A percentile compares a stretch with the other conserved stretches of the same genome.
Evolutionary conservation across 139 green algal genomes (phyloP).

Genomic region (Coccomyxa sp.): DNA sequence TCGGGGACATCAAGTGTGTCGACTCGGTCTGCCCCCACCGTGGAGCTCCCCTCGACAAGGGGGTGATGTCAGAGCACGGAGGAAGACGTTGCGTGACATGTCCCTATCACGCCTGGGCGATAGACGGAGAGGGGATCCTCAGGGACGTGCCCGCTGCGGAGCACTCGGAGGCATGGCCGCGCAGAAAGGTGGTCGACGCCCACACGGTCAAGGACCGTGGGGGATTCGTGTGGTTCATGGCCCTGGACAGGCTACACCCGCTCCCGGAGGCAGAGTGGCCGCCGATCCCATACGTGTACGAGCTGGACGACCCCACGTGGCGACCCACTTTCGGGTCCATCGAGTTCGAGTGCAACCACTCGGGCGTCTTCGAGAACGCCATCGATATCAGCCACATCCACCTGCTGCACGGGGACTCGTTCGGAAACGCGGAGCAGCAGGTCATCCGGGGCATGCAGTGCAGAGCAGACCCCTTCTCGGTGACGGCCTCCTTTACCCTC

Average conservation of each 20-base stretch:
- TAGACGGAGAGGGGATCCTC: slow-evolving; percentile 53
- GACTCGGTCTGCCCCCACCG: slow-evolving; percentile 75
- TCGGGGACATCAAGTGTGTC: slow-evolving; percentile 51
- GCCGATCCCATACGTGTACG: slow-evolving; percentile 63
- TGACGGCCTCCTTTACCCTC: slow-evolving; percentile 48
- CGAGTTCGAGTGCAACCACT: slow-evolving; percentile 42
- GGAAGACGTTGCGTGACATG: slow-evolving; percentile 51
- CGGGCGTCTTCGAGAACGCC: slow-evolving; percentile 82
- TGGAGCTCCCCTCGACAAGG: slow-evolving; percentile 43
- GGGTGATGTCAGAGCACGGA: slow-evolving; percentile 7
- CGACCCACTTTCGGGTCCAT: slow-evolving; percentile 58
- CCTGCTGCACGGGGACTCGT: slow-evolving; percentile 75
- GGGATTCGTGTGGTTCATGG: slow-evolving; percentile 37
- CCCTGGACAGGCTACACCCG: slow-evolving; percentile 7
- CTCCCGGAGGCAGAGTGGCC: slow-evolving; percentile 67
- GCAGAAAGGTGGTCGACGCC: slow-evolving; percentile 43
- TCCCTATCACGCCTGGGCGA: slow-evolving; percentile 68
- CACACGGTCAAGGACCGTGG: slow-evolving; percentile 60
- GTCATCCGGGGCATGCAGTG: slow-evolving; percentile 66
- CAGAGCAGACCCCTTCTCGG: slow-evolving; percentile 22
- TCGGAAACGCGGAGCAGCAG: slow-evolving; percentile 62
- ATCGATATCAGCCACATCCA: slow-evolving; percentile 88
- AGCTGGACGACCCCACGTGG: slow-evolving; percentile 76
- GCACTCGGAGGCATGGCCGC: slow-evolving; percentile 39
- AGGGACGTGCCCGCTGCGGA: slow-evolving; percentile 40